These are phyloP conservation scores for Arabidopsis hybrid DNA, from an alignment of 441 rosid species.

Conservation along the genomic window DNA sequence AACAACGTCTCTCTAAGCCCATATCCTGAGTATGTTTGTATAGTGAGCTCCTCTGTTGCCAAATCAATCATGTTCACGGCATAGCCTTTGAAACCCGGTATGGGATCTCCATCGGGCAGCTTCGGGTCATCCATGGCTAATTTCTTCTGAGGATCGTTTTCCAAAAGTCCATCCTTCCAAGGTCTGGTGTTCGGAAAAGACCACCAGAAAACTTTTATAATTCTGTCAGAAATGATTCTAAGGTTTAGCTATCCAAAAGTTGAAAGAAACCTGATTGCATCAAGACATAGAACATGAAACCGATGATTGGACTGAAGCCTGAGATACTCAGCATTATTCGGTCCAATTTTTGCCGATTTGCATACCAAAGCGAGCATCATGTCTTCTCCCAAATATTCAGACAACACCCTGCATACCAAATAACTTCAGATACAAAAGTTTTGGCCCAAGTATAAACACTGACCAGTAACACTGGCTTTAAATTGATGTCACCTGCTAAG, in stretches of 20 bases:
- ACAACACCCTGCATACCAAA: constrained; percentile 54
- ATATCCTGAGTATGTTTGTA: constrained; percentile 46
- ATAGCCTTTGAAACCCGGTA: constrained; percentile 67
- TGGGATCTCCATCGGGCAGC: constrained; percentile 47
- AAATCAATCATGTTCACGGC: constrained; percentile 70
- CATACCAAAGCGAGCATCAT: constrained; percentile 73
- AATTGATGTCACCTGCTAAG: constrained; percentile 63
- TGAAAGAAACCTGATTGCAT: constrained; percentile 53
- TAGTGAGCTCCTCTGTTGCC: constrained; percentile 30
- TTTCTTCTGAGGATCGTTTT: constrained; percentile 53
- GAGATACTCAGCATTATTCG: constrained; percentile 50
- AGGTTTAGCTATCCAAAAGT: not conserved
- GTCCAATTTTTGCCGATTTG: constrained; percentile 52
- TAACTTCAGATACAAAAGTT: not conserved
- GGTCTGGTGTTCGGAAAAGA: constrained; percentile 41
- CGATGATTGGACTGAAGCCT: constrained; percentile 57
- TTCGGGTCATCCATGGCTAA: constrained; percentile 56
- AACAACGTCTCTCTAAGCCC: constrained; percentile 73
- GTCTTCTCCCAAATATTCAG: constrained; percentile 70
- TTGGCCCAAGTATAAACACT: not conserved
- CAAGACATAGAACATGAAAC: constrained; percentile 65
- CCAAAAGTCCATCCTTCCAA: constrained; percentile 43
- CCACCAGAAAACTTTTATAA: not conserved
- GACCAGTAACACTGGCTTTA: not conserved
- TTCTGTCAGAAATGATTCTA: not conserved